These are phyloP conservation scores for Microascus cirrosus DNA, from an alignment of 2,329 filamentous ascomycete species.

Conservation along the genomic window DNA sequence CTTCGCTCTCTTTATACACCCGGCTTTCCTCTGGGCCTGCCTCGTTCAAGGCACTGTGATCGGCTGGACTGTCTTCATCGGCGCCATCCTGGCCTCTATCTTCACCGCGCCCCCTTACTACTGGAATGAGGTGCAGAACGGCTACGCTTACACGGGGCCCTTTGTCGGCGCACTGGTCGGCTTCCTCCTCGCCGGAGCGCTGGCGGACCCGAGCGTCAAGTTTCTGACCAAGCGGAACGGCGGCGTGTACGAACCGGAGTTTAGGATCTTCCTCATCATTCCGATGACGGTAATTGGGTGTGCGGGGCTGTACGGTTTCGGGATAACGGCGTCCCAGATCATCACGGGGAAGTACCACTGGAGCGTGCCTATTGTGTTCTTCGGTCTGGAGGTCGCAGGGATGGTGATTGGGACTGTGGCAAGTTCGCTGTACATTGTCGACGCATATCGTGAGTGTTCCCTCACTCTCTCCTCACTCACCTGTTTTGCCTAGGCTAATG, in stretches of 20 bases:
- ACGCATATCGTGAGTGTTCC: slow-evolving; percentile 65
- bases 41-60: slow-evolving; percentile 84
- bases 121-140: slow-evolving; percentile 70
- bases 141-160: slow-evolving; percentile 78
- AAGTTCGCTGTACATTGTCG: slow-evolving; percentile 78
- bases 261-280: slow-evolving; percentile 70
- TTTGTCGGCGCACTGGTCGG: slow-evolving; percentile 76
- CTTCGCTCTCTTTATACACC: slow-evolving; percentile 73
- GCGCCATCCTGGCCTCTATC: slow-evolving; percentile 69
- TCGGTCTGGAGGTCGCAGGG: slow-evolving; percentile 71
- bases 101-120: slow-evolving; percentile 73
- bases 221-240: slow-evolving; percentile 62
- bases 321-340: slow-evolving; percentile 56
- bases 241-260: slow-evolving; percentile 86
- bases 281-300: slow-evolving; percentile 71
- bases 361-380: slow-evolving; percentile 67
- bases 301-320: slow-evolving; percentile 76
- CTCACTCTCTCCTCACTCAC: slow-evolving; percentile 7
- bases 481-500: slow-evolving; percentile 16
- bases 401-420: slow-evolving; percentile 90
- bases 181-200: slow-evolving; percentile 60
- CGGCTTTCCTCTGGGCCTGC: slow-evolving; percentile 68
- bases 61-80: slow-evolving; percentile 91
- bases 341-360: slow-evolving; percentile 48
- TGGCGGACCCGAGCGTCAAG: slow-evolving; percentile 64